phyloP scores from a whole-genome alignment of 2,329 filamentous ascomycete genomes.

The Nannizzia gypsea region DNA sequence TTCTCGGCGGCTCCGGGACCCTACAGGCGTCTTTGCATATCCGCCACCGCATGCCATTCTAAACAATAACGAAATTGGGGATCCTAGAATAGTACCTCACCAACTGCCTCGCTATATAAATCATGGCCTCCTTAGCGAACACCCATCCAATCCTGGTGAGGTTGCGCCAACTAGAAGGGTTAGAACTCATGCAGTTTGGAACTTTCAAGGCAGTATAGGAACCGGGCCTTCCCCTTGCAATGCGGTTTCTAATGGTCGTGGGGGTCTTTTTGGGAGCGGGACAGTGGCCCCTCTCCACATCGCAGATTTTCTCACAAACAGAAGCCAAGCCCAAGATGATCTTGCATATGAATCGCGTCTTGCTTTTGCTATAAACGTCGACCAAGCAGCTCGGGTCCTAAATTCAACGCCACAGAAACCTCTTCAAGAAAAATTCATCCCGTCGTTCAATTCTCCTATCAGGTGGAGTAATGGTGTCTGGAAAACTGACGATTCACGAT shows the following conservation, averaged over 20 bases:
- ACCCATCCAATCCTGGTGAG: slow-evolving; percentile 5
- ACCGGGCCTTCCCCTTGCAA: slow-evolving; percentile 19
- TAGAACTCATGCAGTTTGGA: slow-evolving; percentile 56
- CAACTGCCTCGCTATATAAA: slow-evolving; percentile 27
- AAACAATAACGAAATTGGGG: slow-evolving; percentile 16
- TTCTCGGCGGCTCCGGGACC: slow-evolving; percentile 33
- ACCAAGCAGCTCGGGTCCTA: slow-evolving; percentile 56
- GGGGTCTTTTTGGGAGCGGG: slow-evolving; percentile 54
- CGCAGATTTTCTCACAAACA: slow-evolving; percentile 43
- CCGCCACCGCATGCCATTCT: slow-evolving; percentile 11
- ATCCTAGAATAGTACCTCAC: slow-evolving; percentile 18
- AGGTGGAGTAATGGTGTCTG: slow-evolving; percentile 32
- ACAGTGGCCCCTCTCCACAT: slow-evolving; percentile 57
- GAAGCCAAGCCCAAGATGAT: slow-evolving; percentile 46
- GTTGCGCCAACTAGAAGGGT: background rate
- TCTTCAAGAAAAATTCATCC: background rate
- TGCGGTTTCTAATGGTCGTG: slow-evolving; percentile 49
- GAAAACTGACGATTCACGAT: background rate
- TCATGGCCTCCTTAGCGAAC: slow-evolving; percentile 15
- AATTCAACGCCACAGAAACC: slow-evolving; percentile 30
- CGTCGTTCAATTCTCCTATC: slow-evolving; percentile 21
- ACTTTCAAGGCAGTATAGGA: slow-evolving; percentile 57
- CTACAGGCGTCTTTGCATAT: slow-evolving; percentile 45
- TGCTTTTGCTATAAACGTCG: slow-evolving; percentile 68
- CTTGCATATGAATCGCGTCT: slow-evolving; percentile 62